Conservation (phyloP, 129 eudicot species). For the Chrysanthemum lavandulifolium region DNA sequence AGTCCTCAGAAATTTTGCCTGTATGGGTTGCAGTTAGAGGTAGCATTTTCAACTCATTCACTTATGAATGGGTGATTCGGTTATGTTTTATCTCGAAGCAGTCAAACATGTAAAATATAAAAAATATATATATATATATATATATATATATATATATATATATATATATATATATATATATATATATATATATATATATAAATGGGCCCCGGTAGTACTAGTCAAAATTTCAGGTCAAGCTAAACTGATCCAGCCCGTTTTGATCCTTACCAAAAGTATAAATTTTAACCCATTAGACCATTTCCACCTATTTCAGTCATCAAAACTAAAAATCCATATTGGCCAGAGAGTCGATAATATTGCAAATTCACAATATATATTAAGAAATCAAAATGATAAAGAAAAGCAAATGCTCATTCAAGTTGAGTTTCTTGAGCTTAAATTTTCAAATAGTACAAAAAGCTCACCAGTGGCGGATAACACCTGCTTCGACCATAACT, state of each 20-base stretch:
- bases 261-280: not conserved
- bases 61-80: not conserved
- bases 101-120: not conserved
- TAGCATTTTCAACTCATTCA: not conserved
- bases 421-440: not conserved
- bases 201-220: not conserved
- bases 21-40: conserved; percentile 22
- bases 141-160: too few relatives aligned
- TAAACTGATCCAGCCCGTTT: not conserved
- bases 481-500: conserved; percentile 71
- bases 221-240: not conserved
- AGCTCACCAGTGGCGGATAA: conserved; percentile 76
- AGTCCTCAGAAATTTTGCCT: conserved; percentile 56
- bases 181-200: too few relatives aligned
- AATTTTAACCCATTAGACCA: not conserved
- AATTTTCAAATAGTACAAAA: not conserved
- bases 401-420: too few relatives aligned
- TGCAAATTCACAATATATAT: not conserved
- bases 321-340: not conserved
- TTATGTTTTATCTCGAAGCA: not conserved
- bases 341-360: not conserved
- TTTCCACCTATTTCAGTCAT: not conserved
- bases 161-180: too few relatives aligned
- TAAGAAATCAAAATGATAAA: not conserved
- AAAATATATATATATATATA: too few relatives aligned